These are phyloP conservation scores for Nepenthes alata DNA, from an alignment of 179 eudicot species.

Conservation along the genomic window DNA sequence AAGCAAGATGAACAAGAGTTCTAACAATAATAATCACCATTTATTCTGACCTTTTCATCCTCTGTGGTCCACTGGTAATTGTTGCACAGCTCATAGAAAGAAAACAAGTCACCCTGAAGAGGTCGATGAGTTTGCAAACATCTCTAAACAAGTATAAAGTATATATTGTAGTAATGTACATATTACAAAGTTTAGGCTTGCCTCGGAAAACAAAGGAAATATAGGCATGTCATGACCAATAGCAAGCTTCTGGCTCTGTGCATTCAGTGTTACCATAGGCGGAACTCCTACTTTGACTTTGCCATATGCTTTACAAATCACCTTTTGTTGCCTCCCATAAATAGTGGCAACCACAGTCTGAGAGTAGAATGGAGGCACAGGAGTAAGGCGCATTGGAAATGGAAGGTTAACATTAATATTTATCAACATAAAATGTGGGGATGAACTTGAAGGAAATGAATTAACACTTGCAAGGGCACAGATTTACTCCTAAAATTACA, in stretches of 20 bases:
- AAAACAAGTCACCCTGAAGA: slow-evolving; percentile 70
- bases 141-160: background rate
- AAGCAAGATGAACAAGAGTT: background rate
- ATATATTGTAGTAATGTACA: background rate
- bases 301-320: slow-evolving; percentile 55
- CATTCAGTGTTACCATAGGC: slow-evolving; percentile 45
- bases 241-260: slow-evolving; percentile 70
- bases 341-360: slow-evolving; percentile 57
- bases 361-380: slow-evolving; percentile 2
- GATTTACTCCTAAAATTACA: no score
- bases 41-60: slow-evolving; percentile 37
- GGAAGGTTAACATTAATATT: background rate
- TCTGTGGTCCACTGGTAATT: slow-evolving; percentile 63
- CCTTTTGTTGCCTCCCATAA: slow-evolving; percentile 38
- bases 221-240: slow-evolving; percentile 64
- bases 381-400: background rate
- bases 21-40: slow-evolving; percentile 1
- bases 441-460: background rate
- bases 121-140: slow-evolving; percentile 5
- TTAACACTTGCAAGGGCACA: no score
- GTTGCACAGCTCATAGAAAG: slow-evolving; percentile 76
- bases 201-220: slow-evolving; percentile 60
- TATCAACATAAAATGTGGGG: background rate
- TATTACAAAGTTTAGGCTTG: slow-evolving; percentile 13
- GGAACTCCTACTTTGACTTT: slow-evolving; percentile 67